Percentiles rank a stretch among this genome's conserved stretches.
Conservation (phyloP, 2,329 filamentous ascomycete genomes). For the Talaromyces sp. region DNA sequence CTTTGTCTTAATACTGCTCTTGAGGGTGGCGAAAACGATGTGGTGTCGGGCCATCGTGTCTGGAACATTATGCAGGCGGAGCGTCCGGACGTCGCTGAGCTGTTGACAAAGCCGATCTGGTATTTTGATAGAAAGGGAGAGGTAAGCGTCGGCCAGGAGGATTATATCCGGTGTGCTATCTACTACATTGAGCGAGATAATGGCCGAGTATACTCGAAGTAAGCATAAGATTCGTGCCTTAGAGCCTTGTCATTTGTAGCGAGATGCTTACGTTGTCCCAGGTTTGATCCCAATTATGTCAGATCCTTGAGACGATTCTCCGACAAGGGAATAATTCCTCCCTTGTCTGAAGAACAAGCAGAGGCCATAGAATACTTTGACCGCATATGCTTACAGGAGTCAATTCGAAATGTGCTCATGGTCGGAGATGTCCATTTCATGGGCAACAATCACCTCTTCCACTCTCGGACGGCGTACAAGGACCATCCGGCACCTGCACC, state of each 20-base stretch:
- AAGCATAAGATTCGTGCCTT: no score
- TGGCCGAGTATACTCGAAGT: not conserved
- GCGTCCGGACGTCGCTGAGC: not conserved
- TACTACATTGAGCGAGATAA: not conserved
- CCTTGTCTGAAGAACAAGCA: not conserved
- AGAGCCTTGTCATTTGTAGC: not conserved
- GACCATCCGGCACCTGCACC: not conserved
- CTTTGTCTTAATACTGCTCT: not conserved
- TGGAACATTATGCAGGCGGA: not conserved
- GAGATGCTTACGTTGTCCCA: not conserved
- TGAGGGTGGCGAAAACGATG: not conserved
- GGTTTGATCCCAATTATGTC: not conserved
- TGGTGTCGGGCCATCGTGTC: not conserved
- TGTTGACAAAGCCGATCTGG: not conserved
- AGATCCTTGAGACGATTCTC: not conserved
- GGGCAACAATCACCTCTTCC: not conserved
- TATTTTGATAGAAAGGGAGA: not conserved
- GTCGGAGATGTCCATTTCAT: not conserved
- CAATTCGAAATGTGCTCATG: not conserved
- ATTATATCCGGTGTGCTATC: not conserved
- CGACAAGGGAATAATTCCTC: not conserved
- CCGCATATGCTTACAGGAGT: not conserved
- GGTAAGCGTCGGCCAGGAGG: not conserved
- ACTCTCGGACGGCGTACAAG: not conserved
- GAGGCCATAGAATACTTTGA: not conserved